These are phyloP conservation scores for Wallacemonas sp. DNA, from an alignment of 208 protist genomes.

Conservation along the genomic window DNA sequence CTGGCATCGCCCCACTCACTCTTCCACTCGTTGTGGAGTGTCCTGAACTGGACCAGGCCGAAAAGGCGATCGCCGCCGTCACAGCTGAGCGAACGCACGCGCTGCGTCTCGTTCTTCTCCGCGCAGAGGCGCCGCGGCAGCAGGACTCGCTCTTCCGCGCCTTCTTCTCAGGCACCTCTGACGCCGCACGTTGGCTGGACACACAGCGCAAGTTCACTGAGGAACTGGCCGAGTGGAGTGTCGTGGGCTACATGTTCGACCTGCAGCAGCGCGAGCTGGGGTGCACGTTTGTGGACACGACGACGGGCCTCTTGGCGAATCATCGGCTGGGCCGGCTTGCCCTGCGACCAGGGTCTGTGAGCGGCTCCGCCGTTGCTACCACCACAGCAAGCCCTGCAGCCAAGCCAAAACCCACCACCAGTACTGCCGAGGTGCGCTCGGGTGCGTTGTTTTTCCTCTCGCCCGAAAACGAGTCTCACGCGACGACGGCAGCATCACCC, in stretches of 20 bases:
- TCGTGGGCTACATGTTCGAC: conserved; percentile 80
- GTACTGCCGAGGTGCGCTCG: background rate
- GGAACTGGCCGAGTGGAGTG: conserved; percentile 85
- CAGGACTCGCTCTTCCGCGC: conserved; percentile 38
- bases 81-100: conserved; percentile 13
- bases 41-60: background rate
- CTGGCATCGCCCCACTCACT: background rate
- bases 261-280: conserved; percentile 45
- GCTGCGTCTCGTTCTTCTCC: conserved; percentile 40
- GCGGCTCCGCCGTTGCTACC: no score
- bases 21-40: background rate
- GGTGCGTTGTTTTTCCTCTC: background rate
- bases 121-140: conserved; percentile 48
- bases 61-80: conserved; percentile 12
- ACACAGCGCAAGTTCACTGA: conserved; percentile 49
- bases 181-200: conserved; percentile 64
- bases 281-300: conserved; percentile 73
- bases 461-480: background rate
- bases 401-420: background rate
- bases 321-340: conserved; percentile 65
- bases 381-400: background rate
- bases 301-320: conserved; percentile 68
- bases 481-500: background rate
- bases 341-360: conserved; percentile 31
- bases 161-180: conserved; percentile 42